phyloP scores from a whole-genome alignment of 78 protist genomes.

The Dictyostelium brefeldianum region DNA sequence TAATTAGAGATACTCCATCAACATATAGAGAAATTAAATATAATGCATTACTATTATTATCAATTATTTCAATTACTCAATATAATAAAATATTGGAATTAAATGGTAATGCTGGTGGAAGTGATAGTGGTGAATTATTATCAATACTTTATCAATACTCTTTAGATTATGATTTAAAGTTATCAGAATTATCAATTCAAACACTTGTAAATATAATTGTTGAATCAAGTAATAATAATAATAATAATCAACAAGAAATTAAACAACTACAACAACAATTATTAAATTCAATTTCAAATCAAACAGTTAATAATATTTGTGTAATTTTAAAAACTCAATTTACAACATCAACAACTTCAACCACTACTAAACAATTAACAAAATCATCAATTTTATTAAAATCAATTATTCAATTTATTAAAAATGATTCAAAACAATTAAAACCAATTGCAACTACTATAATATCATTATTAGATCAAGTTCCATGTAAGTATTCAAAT shows the following conservation, averaged over 20 bases:
- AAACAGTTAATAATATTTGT: constrained; percentile 34
- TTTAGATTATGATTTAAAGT: neutral
- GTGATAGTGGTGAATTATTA: neutral
- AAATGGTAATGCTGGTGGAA: neutral
- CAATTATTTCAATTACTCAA: constrained; percentile 15
- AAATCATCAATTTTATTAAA: constrained; percentile 29
- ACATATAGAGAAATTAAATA: neutral
- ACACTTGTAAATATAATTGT: constrained; percentile 21
- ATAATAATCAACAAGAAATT: constrained; percentile 2
- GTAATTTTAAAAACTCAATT: constrained; percentile 15
- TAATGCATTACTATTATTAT: constrained; percentile 26
- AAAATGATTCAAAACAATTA: neutral
- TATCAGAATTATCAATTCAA: constrained; percentile 48
- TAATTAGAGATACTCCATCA: neutral
- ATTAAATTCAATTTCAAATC: neutral
- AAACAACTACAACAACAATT: too few species aligned
- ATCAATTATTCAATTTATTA: constrained; percentile 45
- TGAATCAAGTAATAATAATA: constrained; percentile 25
- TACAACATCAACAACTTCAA: neutral
- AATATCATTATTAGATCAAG: constrained; percentile 11
- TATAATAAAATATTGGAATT: neutral
- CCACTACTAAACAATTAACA: neutral
- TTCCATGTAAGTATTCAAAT: neutral
- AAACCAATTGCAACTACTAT: constrained; percentile 35
- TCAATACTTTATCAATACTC: constrained; percentile 19